These are phyloP conservation scores for Lumnitzera littorea DNA, from an alignment of 345 rosid genomes.

Conservation along the genomic window DNA sequence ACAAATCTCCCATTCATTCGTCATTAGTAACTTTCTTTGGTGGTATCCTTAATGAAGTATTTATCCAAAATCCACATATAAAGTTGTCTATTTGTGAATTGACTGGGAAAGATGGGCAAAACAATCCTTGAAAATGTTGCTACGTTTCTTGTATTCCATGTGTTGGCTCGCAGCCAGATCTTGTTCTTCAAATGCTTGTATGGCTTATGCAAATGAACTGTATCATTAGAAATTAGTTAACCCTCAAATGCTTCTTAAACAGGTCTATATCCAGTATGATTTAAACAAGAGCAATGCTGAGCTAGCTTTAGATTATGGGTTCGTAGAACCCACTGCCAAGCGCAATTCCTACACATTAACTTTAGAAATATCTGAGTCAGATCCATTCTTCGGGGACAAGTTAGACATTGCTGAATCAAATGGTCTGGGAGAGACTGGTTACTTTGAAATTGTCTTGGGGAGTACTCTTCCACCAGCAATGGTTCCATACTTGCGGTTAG, in stretches of 20 bases:
- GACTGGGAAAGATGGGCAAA: too few relatives aligned
- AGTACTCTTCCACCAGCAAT: slow-evolving; percentile 61
- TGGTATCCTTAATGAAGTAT: too few relatives aligned
- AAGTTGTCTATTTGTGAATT: too few relatives aligned
- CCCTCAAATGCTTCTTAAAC: slow-evolving; percentile 11
- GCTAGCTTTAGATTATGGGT: slow-evolving; percentile 88
- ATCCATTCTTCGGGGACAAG: slow-evolving; percentile 64
- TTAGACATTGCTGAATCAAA: slow-evolving; percentile 79
- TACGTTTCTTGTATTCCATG: too few relatives aligned
- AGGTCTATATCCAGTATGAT: slow-evolving; percentile 85
- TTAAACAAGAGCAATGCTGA: slow-evolving; percentile 81
- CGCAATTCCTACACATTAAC: slow-evolving; percentile 80
- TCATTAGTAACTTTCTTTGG: too few relatives aligned
- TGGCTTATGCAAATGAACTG: background rate
- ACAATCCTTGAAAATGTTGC: too few relatives aligned
- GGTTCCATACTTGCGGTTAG: slow-evolving; percentile 74
- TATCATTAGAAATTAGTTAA: too few relatives aligned
- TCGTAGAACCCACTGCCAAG: slow-evolving; percentile 53
- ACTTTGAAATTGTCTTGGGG: slow-evolving; percentile 64
- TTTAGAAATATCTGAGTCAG: slow-evolving; percentile 63
- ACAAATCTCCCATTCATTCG: too few relatives aligned
- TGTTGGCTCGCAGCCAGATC: background rate
- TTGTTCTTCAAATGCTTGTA: slow-evolving; percentile 3
- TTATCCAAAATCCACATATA: too few relatives aligned
- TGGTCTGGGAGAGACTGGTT: slow-evolving; percentile 60